Conservation (phyloP, 352 stramenopile species). For the Phytophthora multivora region DNA sequence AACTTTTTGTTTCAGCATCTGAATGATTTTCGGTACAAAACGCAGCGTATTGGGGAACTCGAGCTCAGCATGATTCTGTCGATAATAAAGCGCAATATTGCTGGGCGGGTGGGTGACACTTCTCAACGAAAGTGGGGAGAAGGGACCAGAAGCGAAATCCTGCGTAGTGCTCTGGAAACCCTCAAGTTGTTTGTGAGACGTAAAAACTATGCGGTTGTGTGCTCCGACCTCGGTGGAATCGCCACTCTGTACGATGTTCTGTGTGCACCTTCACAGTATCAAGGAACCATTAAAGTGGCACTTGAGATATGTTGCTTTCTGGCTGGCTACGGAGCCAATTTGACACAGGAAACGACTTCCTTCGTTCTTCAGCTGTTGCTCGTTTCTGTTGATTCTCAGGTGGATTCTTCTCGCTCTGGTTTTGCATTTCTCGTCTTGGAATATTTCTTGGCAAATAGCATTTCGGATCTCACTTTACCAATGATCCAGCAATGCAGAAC, state of each 20-base stretch:
- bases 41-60: slow-evolving; percentile 27
- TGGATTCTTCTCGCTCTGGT: slow-evolving; percentile 12
- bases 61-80: slow-evolving; percentile 30
- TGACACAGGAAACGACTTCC: slow-evolving; percentile 10
- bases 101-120: slow-evolving; percentile 12
- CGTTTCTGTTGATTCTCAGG: slow-evolving; percentile 15
- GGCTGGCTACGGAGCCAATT: slow-evolving; percentile 35
- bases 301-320: slow-evolving; percentile 49
- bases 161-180: slow-evolving; percentile 29
- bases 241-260: slow-evolving; percentile 38
- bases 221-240: slow-evolving; percentile 27
- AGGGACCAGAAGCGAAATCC: slow-evolving; percentile 15
- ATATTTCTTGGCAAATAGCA: slow-evolving; percentile 32
- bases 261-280: slow-evolving; percentile 36
- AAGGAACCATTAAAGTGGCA: slow-evolving; percentile 24
- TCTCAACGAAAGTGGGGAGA: not conserved
- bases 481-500: slow-evolving; percentile 39
- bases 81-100: slow-evolving; percentile 21
- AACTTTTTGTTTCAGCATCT: slow-evolving; percentile 32
- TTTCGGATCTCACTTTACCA: slow-evolving; percentile 21
- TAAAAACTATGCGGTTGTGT: slow-evolving; percentile 37
- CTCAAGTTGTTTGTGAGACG: slow-evolving; percentile 34
- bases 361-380: slow-evolving; percentile 42
- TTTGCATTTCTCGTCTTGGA: slow-evolving; percentile 44
- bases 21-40: slow-evolving; percentile 31